phyloP scores from a whole-genome alignment of 352 stramenopile species.

The Pythium rhizo-oryzae region DNA sequence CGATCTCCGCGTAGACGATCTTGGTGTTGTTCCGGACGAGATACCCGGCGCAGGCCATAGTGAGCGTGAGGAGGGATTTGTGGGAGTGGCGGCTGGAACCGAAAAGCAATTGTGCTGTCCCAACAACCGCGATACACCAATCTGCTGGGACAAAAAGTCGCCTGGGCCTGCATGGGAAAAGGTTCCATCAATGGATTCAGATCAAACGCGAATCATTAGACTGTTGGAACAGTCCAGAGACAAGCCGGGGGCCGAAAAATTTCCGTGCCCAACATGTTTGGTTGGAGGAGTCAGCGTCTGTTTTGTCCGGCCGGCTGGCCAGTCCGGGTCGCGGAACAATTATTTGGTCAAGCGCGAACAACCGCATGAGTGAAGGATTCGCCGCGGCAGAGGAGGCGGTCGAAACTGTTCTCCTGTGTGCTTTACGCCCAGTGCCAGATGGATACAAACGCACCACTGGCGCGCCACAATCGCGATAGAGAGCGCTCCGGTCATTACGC shows the following conservation, averaged over 20 bases:
- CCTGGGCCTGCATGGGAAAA: conserved; percentile 4
- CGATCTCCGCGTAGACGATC: conserved; percentile 63
- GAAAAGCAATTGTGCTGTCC: not conserved
- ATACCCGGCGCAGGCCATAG: conserved; percentile 72
- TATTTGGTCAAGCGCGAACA: not conserved
- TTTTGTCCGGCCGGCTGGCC: conserved; percentile 1
- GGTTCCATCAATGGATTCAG: conserved; percentile 24
- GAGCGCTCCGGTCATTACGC: not conserved
- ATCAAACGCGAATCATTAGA: conserved; percentile 24
- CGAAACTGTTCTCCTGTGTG: not conserved
- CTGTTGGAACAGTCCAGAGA: conserved; percentile 19
- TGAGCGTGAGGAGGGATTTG: not conserved
- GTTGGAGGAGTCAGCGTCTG: conserved; percentile 11
- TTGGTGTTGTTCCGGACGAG: conserved; percentile 60
- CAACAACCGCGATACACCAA: conserved; percentile 18
- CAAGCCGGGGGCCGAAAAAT: conserved; percentile 14
- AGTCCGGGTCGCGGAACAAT: not conserved
- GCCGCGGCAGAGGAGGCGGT: not conserved
- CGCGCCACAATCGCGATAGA: not conserved
- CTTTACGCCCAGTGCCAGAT: not conserved
- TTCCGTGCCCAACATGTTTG: not conserved
- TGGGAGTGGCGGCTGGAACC: not conserved
- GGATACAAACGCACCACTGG: not conserved
- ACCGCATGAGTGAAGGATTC: not conserved
- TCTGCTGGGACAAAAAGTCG: conserved; percentile 12